A percentile compares a stretch with the other conserved stretches of the same genome.
Conservation (phyloP, 805 yeast genomes). For the Blastobotrys peoriensis region DNA sequence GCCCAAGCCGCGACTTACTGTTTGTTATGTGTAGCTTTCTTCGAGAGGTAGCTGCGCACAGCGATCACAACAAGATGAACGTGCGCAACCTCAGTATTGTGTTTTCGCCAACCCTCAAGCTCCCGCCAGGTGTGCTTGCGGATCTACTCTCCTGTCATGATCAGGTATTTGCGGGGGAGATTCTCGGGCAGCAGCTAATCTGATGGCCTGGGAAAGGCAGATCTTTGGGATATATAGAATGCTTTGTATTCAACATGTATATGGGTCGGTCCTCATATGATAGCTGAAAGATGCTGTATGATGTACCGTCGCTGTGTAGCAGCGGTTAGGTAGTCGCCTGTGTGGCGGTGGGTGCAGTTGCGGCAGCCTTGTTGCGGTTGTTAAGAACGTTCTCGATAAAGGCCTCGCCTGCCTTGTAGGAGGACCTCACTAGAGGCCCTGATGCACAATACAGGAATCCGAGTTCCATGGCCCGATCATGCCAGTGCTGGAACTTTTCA, state of each 20-base stretch:
- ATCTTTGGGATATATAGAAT: too few relatives aligned
- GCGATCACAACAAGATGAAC: conserved; percentile 73
- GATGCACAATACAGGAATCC: conserved; percentile 96
- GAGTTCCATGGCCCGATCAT: conserved; percentile 69
- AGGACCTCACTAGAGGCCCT: conserved; percentile 94
- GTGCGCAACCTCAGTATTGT: conserved; percentile 72
- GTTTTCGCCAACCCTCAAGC: conserved; percentile 71
- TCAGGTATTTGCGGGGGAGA: conserved; percentile 57
- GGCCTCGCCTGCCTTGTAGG: conserved; percentile 97
- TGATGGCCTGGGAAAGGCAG: too few relatives aligned
- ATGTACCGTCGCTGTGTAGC: too few relatives aligned
- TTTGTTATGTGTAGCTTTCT: not conserved
- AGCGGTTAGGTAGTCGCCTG: too few relatives aligned
- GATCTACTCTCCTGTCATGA: conserved; percentile 57
- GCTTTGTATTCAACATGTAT: too few relatives aligned
- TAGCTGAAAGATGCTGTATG: too few relatives aligned
- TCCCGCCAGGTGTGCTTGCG: conserved; percentile 55
- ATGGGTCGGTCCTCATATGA: too few relatives aligned
- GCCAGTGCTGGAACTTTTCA: conserved; percentile 93
- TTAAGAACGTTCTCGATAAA: conserved; percentile 89
- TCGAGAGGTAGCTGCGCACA: conserved; percentile 42
- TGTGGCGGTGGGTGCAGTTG: not conserved
- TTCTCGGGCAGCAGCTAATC: too few relatives aligned
- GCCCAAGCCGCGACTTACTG: not conserved
- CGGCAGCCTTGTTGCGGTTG: conserved; percentile 42